These are phyloP conservation scores for Candida coquimbonensis DNA, from an alignment of 805 yeast genomes.

Conservation along the genomic window DNA sequence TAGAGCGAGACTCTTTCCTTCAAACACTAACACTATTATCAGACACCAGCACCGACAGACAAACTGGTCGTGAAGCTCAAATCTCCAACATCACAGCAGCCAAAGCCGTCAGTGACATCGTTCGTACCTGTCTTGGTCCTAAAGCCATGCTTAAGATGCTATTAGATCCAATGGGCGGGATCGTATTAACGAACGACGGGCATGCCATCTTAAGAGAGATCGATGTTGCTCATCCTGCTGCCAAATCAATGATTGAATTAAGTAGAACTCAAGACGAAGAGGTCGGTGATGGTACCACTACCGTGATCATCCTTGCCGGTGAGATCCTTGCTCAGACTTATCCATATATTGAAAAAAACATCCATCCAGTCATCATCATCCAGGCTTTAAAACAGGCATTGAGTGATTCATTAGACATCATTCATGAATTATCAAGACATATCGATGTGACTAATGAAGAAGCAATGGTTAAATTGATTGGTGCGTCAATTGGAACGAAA, in stretches of 20 bases:
- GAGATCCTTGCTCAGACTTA: constrained; percentile 93
- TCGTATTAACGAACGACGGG: constrained; percentile 95
- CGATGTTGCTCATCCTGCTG: constrained; percentile 98
- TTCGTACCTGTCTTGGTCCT: constrained; percentile 97
- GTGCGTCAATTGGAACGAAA: constrained; percentile 93
- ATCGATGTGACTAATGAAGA: constrained; percentile 78
- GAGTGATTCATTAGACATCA: constrained; percentile 82
- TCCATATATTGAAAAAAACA: constrained; percentile 89
- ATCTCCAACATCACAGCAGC: constrained; percentile 97
- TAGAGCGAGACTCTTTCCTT: too few species aligned
- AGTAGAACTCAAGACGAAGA: constrained; percentile 98
- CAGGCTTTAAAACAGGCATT: constrained; percentile 90
- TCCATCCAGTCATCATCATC: constrained; percentile 94
- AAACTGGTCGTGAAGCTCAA: constrained; percentile 96
- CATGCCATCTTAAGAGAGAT: constrained; percentile 97
- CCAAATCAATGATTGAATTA: constrained; percentile 95
- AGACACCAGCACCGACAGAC: constrained; percentile 82
- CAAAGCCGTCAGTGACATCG: constrained; percentile 97
- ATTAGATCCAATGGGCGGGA: constrained; percentile 90
- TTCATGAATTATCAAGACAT: constrained; percentile 74
- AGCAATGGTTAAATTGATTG: constrained; percentile 80
- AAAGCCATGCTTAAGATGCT: constrained; percentile 98
- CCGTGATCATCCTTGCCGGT: constrained; percentile 95
- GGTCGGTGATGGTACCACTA: constrained; percentile 97
- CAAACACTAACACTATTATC: constrained; percentile 11